These are phyloP conservation scores for Lachnellula subtilissima DNA, from an alignment of 2,329 filamentous ascomycete genomes.

Conservation along the genomic window DNA sequence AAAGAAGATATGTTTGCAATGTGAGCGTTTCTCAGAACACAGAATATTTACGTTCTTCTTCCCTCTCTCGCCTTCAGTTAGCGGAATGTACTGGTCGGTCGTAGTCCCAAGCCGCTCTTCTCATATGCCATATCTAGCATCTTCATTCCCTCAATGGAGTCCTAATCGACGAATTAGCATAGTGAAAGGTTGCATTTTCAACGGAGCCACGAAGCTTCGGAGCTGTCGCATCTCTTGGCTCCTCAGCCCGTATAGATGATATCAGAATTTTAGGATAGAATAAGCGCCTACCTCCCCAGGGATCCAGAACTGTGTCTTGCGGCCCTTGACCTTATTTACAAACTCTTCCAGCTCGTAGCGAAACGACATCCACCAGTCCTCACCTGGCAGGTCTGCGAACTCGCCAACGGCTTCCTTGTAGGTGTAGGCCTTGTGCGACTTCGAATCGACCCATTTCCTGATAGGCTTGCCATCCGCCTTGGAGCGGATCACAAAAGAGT, in stretches of 20 bases:
- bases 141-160: constrained; percentile 41
- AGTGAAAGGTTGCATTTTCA: too few species aligned
- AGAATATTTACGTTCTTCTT: too few species aligned
- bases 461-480: constrained; percentile 3
- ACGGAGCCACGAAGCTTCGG: too few species aligned
- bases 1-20: too few species aligned
- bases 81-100: constrained; percentile 20
- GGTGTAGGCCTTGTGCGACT: constrained; percentile 12
- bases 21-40: too few species aligned
- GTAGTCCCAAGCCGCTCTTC: constrained; percentile 33
- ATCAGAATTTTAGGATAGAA: too few species aligned
- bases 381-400: constrained; percentile 5
- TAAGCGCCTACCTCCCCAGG: constrained; percentile 11
- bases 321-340: constrained; percentile 39
- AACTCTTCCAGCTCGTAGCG: constrained; percentile 45
- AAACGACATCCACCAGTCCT: constrained; percentile 34
- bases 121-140: constrained; percentile 44
- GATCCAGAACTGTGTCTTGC: constrained; percentile 32
- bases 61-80: neutral
- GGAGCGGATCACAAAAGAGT: constrained; percentile 4
- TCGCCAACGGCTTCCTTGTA: constrained; percentile 10
- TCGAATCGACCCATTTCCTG: constrained; percentile 9
- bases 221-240: too few species aligned
- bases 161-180: constrained; percentile 20
- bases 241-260: too few species aligned